phyloP scores from a whole-genome alignment of 352 stramenopile genomes.

The Hyaloperonospora arabidopsidis region DNA sequence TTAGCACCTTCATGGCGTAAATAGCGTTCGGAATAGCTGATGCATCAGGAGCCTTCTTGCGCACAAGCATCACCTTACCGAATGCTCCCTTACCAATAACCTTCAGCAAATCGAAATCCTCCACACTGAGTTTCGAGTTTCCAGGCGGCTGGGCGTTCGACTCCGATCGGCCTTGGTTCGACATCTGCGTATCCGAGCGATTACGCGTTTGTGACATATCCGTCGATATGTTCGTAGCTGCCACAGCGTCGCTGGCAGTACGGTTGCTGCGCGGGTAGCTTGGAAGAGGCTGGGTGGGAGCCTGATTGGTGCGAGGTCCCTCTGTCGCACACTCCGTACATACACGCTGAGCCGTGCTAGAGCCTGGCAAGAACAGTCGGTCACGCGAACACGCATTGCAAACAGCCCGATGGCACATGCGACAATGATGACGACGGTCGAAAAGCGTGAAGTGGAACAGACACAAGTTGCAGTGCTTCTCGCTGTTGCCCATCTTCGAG shows the following conservation, averaged over 20 bases:
- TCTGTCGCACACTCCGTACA: slow-evolving; percentile 84
- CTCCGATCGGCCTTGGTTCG: slow-evolving; percentile 44
- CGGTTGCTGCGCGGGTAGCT: slow-evolving; percentile 46
- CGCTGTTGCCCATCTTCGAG: slow-evolving; percentile 59
- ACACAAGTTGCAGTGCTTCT: slow-evolving; percentile 86
- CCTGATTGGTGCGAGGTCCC: slow-evolving; percentile 51
- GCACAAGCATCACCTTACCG: slow-evolving; percentile 93
- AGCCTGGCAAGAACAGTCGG: slow-evolving; percentile 73
- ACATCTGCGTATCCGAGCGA: slow-evolving; percentile 76
- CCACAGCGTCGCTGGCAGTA: slow-evolving; percentile 47
- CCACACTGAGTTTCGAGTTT: slow-evolving; percentile 75
- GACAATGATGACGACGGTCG: slow-evolving; percentile 82
- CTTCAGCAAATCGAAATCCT: slow-evolving; percentile 93
- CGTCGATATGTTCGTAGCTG: slow-evolving; percentile 28
- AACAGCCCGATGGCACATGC: slow-evolving; percentile 83
- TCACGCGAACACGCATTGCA: slow-evolving; percentile 84
- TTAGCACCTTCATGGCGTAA: slow-evolving; percentile 92
- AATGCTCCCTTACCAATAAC: slow-evolving; percentile 94
- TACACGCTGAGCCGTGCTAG: slow-evolving; percentile 81
- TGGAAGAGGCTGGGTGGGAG: slow-evolving; percentile 12
- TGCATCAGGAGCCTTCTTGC: slow-evolving; percentile 82
- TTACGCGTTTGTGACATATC: slow-evolving; percentile 31
- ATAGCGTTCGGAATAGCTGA: slow-evolving; percentile 64
- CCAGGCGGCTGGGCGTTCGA: slow-evolving; percentile 27
- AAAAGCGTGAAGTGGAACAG: slow-evolving; percentile 88